A percentile compares a stretch with the other conserved stretches of the same genome.
These are phyloP conservation scores for Polygonum maritimum DNA, from an alignment of 148 eudicot genomes.

Conservation along the genomic window DNA sequence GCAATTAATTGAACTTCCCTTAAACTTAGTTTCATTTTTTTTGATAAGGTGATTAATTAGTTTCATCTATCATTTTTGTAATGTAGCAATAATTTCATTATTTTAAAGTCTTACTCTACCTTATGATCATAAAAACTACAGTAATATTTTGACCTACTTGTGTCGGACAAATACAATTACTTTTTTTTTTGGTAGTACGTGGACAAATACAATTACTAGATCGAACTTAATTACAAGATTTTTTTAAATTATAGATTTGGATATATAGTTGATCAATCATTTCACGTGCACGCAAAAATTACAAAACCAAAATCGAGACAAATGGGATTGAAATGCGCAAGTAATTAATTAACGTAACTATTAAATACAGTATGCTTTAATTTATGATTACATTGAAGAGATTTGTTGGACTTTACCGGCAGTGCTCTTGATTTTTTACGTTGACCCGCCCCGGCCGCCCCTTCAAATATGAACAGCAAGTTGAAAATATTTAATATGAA, in stretches of 20 bases:
- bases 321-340: not conserved
- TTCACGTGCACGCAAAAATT: not conserved
- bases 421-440: not conserved
- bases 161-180: not conserved
- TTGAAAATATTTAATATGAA: not conserved
- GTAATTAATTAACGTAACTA: not conserved
- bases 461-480: no score
- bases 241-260: not conserved
- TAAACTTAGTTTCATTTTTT: no score
- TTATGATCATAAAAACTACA: not conserved
- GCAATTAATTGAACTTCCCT: no score
- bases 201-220: not conserved
- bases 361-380: not conserved
- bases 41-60: no score
- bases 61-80: not conserved
- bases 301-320: not conserved
- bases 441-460: not conserved
- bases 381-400: not conserved
- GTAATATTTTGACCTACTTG: not conserved
- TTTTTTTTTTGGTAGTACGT: no score
- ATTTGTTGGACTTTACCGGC: not conserved
- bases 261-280: not conserved
- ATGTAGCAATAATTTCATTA: not conserved
- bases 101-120: not conserved
- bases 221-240: not conserved